Conservation (phyloP, 495 filamentous ascomycete genomes). For the Zalerion maritima region DNA sequence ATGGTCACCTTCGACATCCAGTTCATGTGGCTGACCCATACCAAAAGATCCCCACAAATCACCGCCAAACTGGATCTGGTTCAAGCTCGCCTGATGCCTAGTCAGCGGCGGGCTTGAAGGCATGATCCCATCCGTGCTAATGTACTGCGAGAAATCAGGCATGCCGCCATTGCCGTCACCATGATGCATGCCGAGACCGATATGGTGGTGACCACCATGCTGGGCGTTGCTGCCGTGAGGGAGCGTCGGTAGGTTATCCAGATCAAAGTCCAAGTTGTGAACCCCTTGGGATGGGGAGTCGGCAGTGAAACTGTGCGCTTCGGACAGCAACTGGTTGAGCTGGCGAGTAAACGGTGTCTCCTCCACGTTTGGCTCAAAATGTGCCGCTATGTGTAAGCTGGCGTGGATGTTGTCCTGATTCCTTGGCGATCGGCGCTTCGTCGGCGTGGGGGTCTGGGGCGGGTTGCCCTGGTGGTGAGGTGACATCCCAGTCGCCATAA, state of each 20-base stretch:
- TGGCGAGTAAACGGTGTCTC: slow-evolving; percentile 45
- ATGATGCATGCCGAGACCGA: slow-evolving; percentile 17
- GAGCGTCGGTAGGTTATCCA: slow-evolving; percentile 20
- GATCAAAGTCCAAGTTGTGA: slow-evolving; percentile 14
- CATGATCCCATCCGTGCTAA: slow-evolving; percentile 35
- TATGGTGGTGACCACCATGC: slow-evolving; percentile 11
- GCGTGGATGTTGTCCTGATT: slow-evolving; percentile 13
- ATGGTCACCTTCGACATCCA: too few species aligned
- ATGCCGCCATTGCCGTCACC: slow-evolving; percentile 5
- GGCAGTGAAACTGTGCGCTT: slow-evolving; percentile 31
- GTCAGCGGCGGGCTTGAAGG: slow-evolving; percentile 39
- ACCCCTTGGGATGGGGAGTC: slow-evolving; percentile 20
- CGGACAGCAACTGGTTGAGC: slow-evolving; percentile 43
- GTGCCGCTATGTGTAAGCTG: too few species aligned
- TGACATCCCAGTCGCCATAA: slow-evolving; percentile 15
- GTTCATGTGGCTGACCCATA: too few species aligned
- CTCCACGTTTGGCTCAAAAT: slow-evolving; percentile 15
- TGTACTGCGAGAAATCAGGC: slow-evolving; percentile 21
- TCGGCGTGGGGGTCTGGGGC: slow-evolving; percentile 17
- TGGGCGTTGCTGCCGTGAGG: slow-evolving; percentile 26
- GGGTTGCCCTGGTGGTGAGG: slow-evolving; percentile 26
- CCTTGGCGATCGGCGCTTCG: slow-evolving; percentile 25
- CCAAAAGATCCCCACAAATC: too few species aligned
- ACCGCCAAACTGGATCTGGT: too few species aligned
- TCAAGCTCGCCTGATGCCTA: too few species aligned